phyloP scores from a whole-genome alignment of 345 rosid species.

The Dimocarpus longan region DNA sequence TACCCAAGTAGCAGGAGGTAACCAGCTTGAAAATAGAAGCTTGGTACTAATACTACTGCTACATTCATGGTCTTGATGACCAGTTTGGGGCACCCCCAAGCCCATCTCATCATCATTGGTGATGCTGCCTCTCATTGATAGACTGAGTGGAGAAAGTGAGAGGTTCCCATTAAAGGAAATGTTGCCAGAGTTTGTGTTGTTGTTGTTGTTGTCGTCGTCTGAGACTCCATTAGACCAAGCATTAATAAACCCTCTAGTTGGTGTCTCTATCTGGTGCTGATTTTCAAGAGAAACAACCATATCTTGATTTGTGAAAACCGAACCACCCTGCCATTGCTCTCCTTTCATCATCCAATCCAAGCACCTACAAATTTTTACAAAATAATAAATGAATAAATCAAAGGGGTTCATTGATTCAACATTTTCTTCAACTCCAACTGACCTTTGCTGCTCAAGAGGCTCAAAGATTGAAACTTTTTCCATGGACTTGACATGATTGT shows the following conservation, averaged over 20 bases:
- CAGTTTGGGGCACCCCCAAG: too few relatives aligned
- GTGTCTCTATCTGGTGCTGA: slow-evolving; percentile 15
- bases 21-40: too few relatives aligned
- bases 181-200: too few relatives aligned
- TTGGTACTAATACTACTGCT: too few relatives aligned
- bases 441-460: slow-evolving; percentile 37
- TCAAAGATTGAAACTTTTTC: slow-evolving; percentile 25
- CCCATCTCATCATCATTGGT: too few relatives aligned
- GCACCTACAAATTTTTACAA: slow-evolving; percentile 23
- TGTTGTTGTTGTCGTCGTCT: slow-evolving; percentile 4
- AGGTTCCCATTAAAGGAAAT: too few relatives aligned
- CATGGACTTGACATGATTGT: slow-evolving; percentile 5
- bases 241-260: slow-evolving; percentile 50
- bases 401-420: neutral
- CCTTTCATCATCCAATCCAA: slow-evolving; percentile 44
- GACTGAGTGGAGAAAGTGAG: too few relatives aligned
- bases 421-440: neutral
- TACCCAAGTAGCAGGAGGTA: too few relatives aligned
- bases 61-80: too few relatives aligned
- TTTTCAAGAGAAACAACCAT: slow-evolving; percentile 19
- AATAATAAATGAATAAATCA: too few relatives aligned
- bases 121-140: too few relatives aligned
- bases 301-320: slow-evolving; percentile 26
- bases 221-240: slow-evolving; percentile 52
- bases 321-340: slow-evolving; percentile 29